These are phyloP conservation scores for Collybiopsis luxurians DNA, from an alignment of 768 basidiomycete genomes.

Conservation along the genomic window DNA sequence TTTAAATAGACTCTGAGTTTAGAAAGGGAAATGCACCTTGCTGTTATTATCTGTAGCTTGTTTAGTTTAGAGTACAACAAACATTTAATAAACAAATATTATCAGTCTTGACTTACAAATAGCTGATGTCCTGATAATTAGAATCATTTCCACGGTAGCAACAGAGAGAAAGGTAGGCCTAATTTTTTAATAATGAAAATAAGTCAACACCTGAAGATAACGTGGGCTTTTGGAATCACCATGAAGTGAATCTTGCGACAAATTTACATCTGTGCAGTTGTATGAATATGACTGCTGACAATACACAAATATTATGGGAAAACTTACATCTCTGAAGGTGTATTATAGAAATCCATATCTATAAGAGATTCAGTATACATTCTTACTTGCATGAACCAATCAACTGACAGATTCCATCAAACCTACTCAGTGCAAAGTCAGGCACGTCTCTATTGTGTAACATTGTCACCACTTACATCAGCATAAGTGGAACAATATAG, in stretches of 20 bases:
- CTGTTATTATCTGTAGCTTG: too few relatives aligned
- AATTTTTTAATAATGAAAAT: not conserved
- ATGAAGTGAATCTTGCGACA: conserved; percentile 18
- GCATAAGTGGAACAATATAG: conserved; percentile 24
- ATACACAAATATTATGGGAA: not conserved
- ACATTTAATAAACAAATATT: not conserved
- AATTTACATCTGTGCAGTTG: conserved; percentile 15
- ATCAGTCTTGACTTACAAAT: conserved; percentile 17
- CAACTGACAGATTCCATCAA: conserved; percentile 19
- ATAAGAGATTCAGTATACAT: not conserved
- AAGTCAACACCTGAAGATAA: not conserved
- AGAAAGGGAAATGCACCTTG: conserved; percentile 11
- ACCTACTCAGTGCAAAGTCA: conserved; percentile 10
- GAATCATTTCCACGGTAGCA: conserved; percentile 20
- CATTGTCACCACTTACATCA: conserved; percentile 19
- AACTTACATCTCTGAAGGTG: conserved; percentile 7
- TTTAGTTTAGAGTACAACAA: too few relatives aligned
- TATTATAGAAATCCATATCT: conserved; percentile 6
- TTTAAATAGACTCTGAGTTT: conserved; percentile 5
- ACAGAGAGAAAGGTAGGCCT: conserved; percentile 20
- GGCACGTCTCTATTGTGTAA: not conserved
- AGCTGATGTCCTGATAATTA: conserved; percentile 20
- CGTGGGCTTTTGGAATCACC: conserved; percentile 9
- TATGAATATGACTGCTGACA: not conserved
- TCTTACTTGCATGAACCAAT: not conserved